These are phyloP conservation scores for Nannochloropsis gaditana DNA, from an alignment of 108 stramenopile species.

Conservation along the genomic window DNA sequence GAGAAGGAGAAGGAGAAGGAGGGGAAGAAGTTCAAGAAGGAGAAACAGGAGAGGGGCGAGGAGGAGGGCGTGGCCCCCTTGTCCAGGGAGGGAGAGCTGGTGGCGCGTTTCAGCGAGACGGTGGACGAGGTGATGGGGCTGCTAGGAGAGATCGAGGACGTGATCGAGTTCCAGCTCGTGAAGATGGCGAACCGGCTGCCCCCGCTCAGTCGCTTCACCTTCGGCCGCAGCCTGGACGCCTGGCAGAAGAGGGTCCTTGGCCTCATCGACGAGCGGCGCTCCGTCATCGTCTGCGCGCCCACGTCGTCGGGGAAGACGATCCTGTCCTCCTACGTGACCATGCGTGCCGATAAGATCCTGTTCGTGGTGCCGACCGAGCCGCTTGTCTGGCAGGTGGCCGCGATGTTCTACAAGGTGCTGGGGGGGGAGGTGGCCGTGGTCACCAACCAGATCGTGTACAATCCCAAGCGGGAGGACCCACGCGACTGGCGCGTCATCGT, in stretches of 20 bases:
- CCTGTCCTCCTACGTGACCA: slow-evolving; percentile 84
- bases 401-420: slow-evolving; percentile 94
- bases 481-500: slow-evolving; percentile 85
- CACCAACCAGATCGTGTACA: neutral
- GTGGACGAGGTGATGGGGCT: slow-evolving; percentile 78
- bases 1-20: slow-evolving; percentile 69
- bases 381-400: slow-evolving; percentile 99
- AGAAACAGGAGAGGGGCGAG: slow-evolving; percentile 64
- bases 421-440: slow-evolving; percentile 73
- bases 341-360: slow-evolving; percentile 60
- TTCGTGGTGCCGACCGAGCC: slow-evolving; percentile 98
- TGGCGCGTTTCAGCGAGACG: slow-evolving; percentile 81
- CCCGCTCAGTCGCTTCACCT: slow-evolving; percentile 90
- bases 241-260: slow-evolving; percentile 93
- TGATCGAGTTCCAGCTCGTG: slow-evolving; percentile 75
- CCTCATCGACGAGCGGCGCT: slow-evolving; percentile 78
- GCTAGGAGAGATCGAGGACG: slow-evolving; percentile 46
- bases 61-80: slow-evolving; percentile 34
- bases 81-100: slow-evolving; percentile 59
- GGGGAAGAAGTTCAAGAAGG: slow-evolving; percentile 70
- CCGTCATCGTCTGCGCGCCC: slow-evolving; percentile 94
- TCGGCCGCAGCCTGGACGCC: slow-evolving; percentile 79
- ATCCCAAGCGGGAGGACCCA: neutral
- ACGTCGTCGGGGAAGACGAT: slow-evolving; percentile 98
- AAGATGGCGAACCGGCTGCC: slow-evolving; percentile 95